phyloP scores from a whole-genome alignment of 2,329 filamentous ascomycete species.

The Calonectria pteridis region DNA sequence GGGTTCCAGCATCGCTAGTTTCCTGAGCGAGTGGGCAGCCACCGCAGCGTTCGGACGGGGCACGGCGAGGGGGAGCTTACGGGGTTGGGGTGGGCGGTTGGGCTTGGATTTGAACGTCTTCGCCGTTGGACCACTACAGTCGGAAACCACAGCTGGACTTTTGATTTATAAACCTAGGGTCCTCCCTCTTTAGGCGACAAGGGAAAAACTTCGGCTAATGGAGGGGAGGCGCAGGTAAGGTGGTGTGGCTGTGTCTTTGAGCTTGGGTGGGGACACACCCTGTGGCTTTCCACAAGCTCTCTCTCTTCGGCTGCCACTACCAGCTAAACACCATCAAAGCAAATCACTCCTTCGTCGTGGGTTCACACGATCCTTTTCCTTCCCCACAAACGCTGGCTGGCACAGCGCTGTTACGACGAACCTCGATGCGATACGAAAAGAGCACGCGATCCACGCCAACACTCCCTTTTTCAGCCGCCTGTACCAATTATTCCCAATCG shows the following conservation, averaged over 20 bases:
- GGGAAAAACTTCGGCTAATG: slow-evolving; percentile 5
- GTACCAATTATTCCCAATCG: not conserved
- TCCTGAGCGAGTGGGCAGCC: slow-evolving; percentile 74
- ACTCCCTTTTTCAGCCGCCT: not conserved
- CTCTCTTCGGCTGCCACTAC: too few species aligned
- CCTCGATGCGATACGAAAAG: not conserved
- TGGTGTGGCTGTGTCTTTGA: not conserved
- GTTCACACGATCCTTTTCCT: not conserved
- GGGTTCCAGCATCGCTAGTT: slow-evolving; percentile 71
- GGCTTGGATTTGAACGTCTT: slow-evolving; percentile 67
- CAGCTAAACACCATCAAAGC: not conserved
- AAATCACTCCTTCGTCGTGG: not conserved
- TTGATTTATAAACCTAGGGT: slow-evolving; percentile 40
- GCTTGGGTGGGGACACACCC: not conserved
- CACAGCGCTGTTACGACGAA: not conserved
- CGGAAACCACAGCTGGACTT: slow-evolving; percentile 38
- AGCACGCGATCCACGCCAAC: not conserved
- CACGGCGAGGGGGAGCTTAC: slow-evolving; percentile 68
- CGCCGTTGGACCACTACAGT: slow-evolving; percentile 75
- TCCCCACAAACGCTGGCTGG: not conserved
- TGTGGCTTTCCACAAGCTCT: slow-evolving; percentile 4
- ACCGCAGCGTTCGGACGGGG: slow-evolving; percentile 78
- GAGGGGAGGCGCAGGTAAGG: not conserved
- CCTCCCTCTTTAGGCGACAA: not conserved
- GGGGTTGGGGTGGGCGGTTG: slow-evolving; percentile 64